Percentiles rank a stretch among this genome's conserved stretches.
Evolutionary conservation across 345 rosid genomes (phyloP).

Genomic region (Euphorbia tirucalli): DNA sequence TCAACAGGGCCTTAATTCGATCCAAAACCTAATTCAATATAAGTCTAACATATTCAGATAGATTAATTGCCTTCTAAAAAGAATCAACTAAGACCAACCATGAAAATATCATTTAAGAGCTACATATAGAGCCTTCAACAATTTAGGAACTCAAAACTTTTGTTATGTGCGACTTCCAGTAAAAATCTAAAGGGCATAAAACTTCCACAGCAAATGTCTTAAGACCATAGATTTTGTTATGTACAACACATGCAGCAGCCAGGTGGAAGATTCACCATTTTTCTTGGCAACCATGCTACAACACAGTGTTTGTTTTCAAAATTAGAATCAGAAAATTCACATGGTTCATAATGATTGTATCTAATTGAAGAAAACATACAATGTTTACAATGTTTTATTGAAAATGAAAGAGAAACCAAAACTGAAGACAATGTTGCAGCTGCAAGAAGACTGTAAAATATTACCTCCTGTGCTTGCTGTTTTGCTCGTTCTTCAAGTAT

Average conservation of each 20-base stretch:
- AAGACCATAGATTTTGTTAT: background rate
- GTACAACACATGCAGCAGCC: background rate
- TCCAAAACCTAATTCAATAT: too few species aligned
- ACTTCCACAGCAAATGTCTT: too few species aligned
- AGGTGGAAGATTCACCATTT: background rate
- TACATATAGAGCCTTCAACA: too few species aligned
- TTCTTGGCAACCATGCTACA: background rate
- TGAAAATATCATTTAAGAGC: too few species aligned
- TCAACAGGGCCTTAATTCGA: too few species aligned
- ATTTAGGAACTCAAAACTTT: too few species aligned
- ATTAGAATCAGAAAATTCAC: background rate
- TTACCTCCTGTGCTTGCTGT: slow-evolving; percentile 94
- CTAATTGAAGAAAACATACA: background rate
- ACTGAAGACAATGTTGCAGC: background rate
- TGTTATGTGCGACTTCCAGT: too few species aligned
- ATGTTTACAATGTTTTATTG: too few species aligned
- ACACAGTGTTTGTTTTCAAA: background rate
- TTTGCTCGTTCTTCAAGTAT: slow-evolving; percentile 88
- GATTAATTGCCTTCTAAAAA: too few species aligned
- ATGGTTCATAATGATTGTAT: background rate
- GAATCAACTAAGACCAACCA: too few species aligned
- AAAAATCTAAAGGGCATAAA: too few species aligned
- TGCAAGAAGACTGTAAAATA: background rate
- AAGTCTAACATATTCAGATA: too few species aligned
- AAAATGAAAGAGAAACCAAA: slow-evolving; percentile 13